Base-by-base conservation (phyloP, 106 monocot genomes). In the Chionographis japonica region DNA sequence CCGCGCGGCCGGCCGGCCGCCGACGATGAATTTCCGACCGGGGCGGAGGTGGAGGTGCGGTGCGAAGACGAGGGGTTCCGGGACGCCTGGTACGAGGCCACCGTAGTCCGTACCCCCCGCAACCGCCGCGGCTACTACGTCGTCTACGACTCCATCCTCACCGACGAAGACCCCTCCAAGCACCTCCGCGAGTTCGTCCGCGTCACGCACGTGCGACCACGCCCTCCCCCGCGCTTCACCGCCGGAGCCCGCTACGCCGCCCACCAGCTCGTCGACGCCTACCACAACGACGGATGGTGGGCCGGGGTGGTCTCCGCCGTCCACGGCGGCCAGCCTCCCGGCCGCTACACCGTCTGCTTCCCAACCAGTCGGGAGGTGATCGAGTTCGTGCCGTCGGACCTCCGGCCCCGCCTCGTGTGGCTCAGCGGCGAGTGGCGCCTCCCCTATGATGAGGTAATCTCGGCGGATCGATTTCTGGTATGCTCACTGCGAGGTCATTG, bases 81-180 rank as follows among this genome's bases (percentile, higher is more conserved):
- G 38, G 77, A 71, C 6, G 70, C 77, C 17, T 77, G 77, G 77
- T 77, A 56, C 65, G 70, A 70, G 40, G 77, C 71, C 55, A 65
- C 70, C 19, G 70, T 77, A 10, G 37, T 37, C 15, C 65, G 65
- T 1, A 12, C 71, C 51, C 37, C 57, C 71, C 58, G 52, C 35
- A 12, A 65, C 51, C 37, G 52, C 71, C 58, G 52, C 35, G 64
- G 64, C 70, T 65, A 58, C 71, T 35, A 49, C 19, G 71, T 77
- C 51, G 39, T 57, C 63, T 77, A 77, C 71, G 46, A 16, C 40
- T 50, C 57, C 51, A 63, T 77, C 58, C 12, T 65, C 10, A 14
- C 56, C 39, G 65, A 65, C 39, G n/a, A 36, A n/a, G 55, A 50
- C 37, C 12, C 27, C 18, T 18, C 39, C 2, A 12, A 9, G 8